Evolutionary conservation across 345 rosid species (phyloP).

Genomic region (Moricandia moricandioides): DNA sequence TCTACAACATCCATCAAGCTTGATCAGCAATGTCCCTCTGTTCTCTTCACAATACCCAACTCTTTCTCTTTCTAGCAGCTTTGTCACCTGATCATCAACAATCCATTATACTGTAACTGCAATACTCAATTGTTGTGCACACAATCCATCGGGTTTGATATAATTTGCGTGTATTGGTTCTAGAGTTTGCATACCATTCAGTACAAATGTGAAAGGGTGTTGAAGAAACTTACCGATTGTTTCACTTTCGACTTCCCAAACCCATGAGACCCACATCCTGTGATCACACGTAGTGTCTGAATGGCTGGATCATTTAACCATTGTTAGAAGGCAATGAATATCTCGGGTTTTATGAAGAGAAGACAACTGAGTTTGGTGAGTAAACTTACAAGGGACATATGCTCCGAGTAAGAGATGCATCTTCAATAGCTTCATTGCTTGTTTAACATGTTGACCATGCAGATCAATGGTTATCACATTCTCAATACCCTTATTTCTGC

Average conservation of each 20-base stretch:
- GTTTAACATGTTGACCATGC: constrained; percentile 94
- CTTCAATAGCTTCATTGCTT: constrained; percentile 76
- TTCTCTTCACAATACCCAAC: constrained; percentile 73
- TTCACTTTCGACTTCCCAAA: constrained; percentile 81
- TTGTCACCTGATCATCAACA: constrained; percentile 50
- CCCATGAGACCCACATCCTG: constrained; percentile 87
- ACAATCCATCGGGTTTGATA: constrained; percentile 27
- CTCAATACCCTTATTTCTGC: constrained; percentile 81
- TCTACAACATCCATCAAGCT: constrained; percentile 50
- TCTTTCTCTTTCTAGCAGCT: constrained; percentile 62
- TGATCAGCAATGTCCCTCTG: constrained; percentile 66
- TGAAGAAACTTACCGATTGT: constrained; percentile 60
- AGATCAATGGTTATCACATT: constrained; percentile 85
- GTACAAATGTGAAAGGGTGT: not conserved
- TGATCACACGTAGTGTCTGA: constrained; percentile 81
- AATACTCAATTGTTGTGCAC: constrained; percentile 17
- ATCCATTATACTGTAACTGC: not conserved
- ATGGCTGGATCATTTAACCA: constrained; percentile 50
- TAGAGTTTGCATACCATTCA: not conserved
- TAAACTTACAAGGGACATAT: constrained; percentile 65
- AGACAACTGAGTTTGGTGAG: not conserved
- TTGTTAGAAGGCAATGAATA: not conserved
- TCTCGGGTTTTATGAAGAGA: not conserved
- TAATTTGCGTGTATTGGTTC: not conserved
- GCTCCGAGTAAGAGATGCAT: constrained; percentile 67